Conservation (phyloP, 164 flowering plant species). For the Amborella trichopoda region DNA sequence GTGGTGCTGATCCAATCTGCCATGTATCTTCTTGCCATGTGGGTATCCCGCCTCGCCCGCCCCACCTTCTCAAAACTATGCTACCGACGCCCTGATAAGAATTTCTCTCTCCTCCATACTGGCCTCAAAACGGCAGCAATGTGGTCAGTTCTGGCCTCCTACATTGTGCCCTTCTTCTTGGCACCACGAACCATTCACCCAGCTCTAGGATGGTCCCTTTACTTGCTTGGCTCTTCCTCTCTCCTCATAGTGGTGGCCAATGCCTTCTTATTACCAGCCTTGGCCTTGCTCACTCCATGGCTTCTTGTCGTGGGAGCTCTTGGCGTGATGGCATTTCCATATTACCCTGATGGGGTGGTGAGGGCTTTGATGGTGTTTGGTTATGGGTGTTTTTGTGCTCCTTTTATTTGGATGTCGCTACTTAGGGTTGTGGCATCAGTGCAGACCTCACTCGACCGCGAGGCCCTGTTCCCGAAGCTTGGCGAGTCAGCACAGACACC, state of each 20-base stretch:
- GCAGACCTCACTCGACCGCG: constrained; percentile 58
- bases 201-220: constrained; percentile 71
- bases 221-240: constrained; percentile 57
- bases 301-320: constrained; percentile 53
- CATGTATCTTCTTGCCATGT: constrained; percentile 51
- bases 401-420: constrained; percentile 43
- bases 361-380: constrained; percentile 61
- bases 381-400: constrained; percentile 72
- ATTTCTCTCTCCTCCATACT: constrained; percentile 26
- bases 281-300: constrained; percentile 54
- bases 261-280: constrained; percentile 51
- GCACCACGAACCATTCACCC: constrained; percentile 82
- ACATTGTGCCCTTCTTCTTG: constrained; percentile 54
- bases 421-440: constrained; percentile 39
- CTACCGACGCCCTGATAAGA: constrained; percentile 55
- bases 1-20: constrained; percentile 32
- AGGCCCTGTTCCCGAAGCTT: constrained; percentile 44
- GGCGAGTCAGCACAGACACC: constrained; percentile 42
- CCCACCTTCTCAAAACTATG: constrained; percentile 69
- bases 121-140: constrained; percentile 45
- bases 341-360: constrained; percentile 62
- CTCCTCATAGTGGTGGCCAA: constrained; percentile 42
- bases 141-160: constrained; percentile 64
- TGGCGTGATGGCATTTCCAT: constrained; percentile 82
- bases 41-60: constrained; percentile 45